Evolutionary conservation across 345 rosid species (phyloP), one percentile per base, ranked within the genome.

Genomic region (Gossypium australe): DNA sequence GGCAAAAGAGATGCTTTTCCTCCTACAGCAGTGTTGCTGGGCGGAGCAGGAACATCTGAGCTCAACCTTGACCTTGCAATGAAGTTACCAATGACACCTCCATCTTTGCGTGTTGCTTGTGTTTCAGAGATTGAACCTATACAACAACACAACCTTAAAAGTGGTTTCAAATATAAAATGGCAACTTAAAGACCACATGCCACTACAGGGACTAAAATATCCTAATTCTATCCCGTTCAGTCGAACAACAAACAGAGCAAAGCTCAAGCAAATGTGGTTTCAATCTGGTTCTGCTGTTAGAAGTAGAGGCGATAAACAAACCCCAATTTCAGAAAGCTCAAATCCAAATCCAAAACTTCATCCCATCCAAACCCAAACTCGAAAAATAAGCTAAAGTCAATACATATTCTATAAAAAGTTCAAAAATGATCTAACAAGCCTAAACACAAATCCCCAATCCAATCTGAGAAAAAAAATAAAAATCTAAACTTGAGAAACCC

Each of bases 1-100:
- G 95, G 98, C 86, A 88, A 93, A 60, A 89, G 81, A 27, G 97
- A 90, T 41, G 98, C 98, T 81, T 91, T 88, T 66, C 98, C 97
- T 67, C 95, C 92, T 0, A 81, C 64, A 44, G 88, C 75, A 17
- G 76, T 73, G 56, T 73, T 47, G 41, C 7, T 59, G 9, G 76
- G 76, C 27, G 68, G 56, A 57, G 62, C 60, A 2, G 87, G 78
- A 45, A 43, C 80, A 53, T 85, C 85, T 61, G 87, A 78, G 67
- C 80, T 10, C 12, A 11, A 45, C 73, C 79, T 86, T 6, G 91
- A 83, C 74, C 80, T 86, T 6, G 90, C 80, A 80, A 92, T 85
- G 79, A 87, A 86, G 17, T 79, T 51, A 11, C 74, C 67, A 63
- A 83, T 84, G 8, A 78, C 80, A 75, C 78, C 80, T 71, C 47